These are phyloP conservation scores for Calonectria hawksworthii DNA, from an alignment of 2,329 filamentous ascomycete genomes.

Conservation along the genomic window DNA sequence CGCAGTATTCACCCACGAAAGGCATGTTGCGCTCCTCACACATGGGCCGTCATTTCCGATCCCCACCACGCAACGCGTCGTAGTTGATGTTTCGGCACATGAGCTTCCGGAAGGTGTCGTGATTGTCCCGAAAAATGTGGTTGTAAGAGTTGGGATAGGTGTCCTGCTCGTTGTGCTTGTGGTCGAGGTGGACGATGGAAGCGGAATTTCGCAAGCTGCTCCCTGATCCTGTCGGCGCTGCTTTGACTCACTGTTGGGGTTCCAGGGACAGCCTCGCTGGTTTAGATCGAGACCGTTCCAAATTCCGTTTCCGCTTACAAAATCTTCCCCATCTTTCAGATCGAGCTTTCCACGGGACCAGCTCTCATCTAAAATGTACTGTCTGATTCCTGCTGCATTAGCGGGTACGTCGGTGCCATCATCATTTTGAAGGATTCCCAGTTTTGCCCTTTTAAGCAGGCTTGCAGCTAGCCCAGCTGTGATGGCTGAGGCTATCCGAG, in stretches of 20 bases:
- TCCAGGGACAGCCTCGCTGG: neutral
- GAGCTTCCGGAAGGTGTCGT: neutral
- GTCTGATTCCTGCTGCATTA: neutral
- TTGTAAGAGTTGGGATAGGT: neutral
- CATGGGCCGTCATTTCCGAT: too few relatives aligned
- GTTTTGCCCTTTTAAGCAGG: neutral
- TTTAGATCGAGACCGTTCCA: slow-evolving; percentile 6
- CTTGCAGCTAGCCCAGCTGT: slow-evolving; percentile 5
- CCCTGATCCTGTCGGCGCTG: neutral
- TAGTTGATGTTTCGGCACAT: neutral
- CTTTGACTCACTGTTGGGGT: neutral
- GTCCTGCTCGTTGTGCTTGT: neutral
- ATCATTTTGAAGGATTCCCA: neutral
- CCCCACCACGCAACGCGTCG: too few relatives aligned
- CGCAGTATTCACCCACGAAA: too few relatives aligned
- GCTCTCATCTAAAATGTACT: neutral
- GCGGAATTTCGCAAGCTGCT: neutral
- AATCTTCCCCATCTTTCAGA: neutral
- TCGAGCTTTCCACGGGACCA: slow-evolving; percentile 4
- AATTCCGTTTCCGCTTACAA: neutral
- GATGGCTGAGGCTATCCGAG: neutral
- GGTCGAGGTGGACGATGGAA: neutral
- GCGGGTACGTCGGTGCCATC: neutral
- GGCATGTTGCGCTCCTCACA: too few relatives aligned
- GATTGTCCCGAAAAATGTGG: neutral